Base-by-base conservation (phyloP, 805 yeast species). In the Candida vaughaniae region DNA sequence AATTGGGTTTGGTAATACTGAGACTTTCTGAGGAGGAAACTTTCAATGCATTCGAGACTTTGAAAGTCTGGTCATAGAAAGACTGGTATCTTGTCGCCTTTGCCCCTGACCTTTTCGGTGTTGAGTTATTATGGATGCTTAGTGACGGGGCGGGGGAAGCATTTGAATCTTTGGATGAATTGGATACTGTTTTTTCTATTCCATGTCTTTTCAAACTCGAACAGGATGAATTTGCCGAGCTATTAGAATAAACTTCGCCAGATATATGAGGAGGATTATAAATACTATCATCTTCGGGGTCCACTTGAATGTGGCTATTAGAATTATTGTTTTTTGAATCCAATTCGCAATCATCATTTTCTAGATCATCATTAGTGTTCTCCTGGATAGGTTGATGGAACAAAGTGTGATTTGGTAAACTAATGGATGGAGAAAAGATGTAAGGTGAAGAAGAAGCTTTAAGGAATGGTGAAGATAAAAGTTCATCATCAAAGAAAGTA, bases 81-180 rank as follows among this genome's bases (percentile, higher is more conserved):
- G 64, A 61, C 49, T 73, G 76, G 43, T 72, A 74, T 33, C 77
- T 55, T 19, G 53, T 56, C 1, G 77, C 77, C 34, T 66, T 62
- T 12, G 76, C 76, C 22, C 56, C 66, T 11, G 63, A 64, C 47
- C 58, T 58, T 49, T 58, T 59, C 2, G 60, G 55, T 2, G 55
- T 51, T 5, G 45, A 33, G 27, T 37, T 50, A 20, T 6, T 26
- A 22, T 31, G 10, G 41, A 33, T 29, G 39, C 34, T 25, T 36
- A 18, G n/a, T 14, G 22, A 12, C 37, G 46, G 17, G 29, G 40
- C 7, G 37, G 36, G n/a, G 5, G 46, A 45, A 25, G 40, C 38
- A 11, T 36, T 35, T 0, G 66, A 61, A 18, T 59, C 62, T 31
- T 51, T 52, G 2, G 69, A 60, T 0, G 67, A 56, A 34, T 60